Base-by-base conservation (phyloP, 345 rosid species). In the Lepidium sativum region DNA sequence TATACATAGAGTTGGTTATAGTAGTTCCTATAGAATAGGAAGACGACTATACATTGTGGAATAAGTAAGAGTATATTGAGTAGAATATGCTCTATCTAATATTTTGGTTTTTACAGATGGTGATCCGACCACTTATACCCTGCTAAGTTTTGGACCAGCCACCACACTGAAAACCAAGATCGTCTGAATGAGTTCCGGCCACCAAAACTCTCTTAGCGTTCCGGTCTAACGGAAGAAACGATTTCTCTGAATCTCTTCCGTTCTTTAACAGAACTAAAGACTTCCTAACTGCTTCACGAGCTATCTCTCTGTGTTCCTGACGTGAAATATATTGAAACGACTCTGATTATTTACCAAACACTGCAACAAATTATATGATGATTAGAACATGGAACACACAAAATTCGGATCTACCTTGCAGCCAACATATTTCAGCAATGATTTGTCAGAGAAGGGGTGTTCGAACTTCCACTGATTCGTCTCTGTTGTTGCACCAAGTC, bases 111-210 rank as follows among this genome's bases (percentile, higher is more conserved):
- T 63, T 80, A 89, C 95, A 91, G 9, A 82, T 75, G 13, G 89
- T 89, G 65, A 87, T 83, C 56, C 82, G 77, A 69, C 97, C 95
- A 16, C 87, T 81, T 43, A 35, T 1, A 58, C 97, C 97, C 51
- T 57, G 58, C 89, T 87, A 81, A 59, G 72, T 70, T 27, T 38
- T 77, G 8, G 95, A 77, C 97, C 97, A 85, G 33, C 95, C 97
- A 64, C 97, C 97, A 13, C 92, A 87, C 49, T 87, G 95, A 67
- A 68, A 87, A 16, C 97, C 92, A 14, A 89, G 88, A 80, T 89
- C 39, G 32, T 86, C 85, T 31, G 91, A 87, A 55, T 89, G 97
- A 39, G 82, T 76, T 70, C 97, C 91, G 4, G 80, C 71, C 15
- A 86, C 84, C 52, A 89, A 86, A 63, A 89, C 72, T 54, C 65